phyloP scores from a whole-genome alignment of 2,329 filamentous ascomycete species.

The Dactylellina drechsleri region DNA sequence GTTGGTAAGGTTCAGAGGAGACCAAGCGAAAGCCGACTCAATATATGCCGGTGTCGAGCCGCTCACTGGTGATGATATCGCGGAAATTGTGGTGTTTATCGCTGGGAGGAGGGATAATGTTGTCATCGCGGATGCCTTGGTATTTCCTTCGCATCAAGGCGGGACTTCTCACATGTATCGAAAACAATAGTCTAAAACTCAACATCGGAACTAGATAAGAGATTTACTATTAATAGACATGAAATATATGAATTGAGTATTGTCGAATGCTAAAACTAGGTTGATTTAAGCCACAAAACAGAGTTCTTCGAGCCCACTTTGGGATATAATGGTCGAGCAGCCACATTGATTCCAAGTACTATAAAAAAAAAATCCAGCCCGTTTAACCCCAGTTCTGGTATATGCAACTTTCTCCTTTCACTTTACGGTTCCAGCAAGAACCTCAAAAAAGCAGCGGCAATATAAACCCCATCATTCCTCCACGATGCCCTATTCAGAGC shows the following conservation, averaged over 20 bases:
- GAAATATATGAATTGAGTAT: no score
- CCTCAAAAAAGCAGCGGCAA: constrained; percentile 77
- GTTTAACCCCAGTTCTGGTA: no score
- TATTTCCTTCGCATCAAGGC: constrained; percentile 85
- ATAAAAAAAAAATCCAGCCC: neutral
- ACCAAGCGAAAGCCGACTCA: constrained; percentile 87
- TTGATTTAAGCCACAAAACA: no score
- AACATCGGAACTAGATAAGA: no score
- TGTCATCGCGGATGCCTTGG: constrained; percentile 84
- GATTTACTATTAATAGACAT: no score
- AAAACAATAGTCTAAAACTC: constrained; percentile 30
- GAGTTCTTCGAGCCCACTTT: no score
- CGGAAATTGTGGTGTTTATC: constrained; percentile 87
- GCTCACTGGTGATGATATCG: constrained; percentile 88
- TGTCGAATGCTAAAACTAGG: no score
- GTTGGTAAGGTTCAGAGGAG: constrained; percentile 85
- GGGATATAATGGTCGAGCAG: neutral
- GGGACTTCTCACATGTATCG: constrained; percentile 56
- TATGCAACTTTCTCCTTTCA: neutral
- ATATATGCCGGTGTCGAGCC: constrained; percentile 86
- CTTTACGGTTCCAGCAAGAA: constrained; percentile 68
- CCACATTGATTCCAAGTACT: neutral
- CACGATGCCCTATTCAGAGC: constrained; percentile 73
- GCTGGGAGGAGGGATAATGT: constrained; percentile 88
- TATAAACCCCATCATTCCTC: constrained; percentile 80